These are phyloP conservation scores for Phytopythium ostracodes DNA, from an alignment of 352 stramenopile species.

Conservation along the genomic window DNA sequence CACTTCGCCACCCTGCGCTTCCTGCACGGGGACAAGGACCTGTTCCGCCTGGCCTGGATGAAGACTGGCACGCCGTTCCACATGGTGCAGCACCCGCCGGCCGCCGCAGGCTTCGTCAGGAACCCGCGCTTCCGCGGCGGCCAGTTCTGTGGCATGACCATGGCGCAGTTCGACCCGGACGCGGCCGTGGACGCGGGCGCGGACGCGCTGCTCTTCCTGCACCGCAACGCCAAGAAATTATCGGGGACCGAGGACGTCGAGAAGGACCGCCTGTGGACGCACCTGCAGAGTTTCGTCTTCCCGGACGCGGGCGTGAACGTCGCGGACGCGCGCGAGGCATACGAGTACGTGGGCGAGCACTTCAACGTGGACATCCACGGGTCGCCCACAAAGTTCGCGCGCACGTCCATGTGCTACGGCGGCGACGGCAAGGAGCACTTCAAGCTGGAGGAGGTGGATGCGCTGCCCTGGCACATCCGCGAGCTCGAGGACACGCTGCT, in stretches of 20 bases:
- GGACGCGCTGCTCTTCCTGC: conserved; percentile 37
- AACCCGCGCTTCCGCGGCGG: conserved; percentile 2
- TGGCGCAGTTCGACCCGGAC: conserved; percentile 34
- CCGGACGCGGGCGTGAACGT: no score
- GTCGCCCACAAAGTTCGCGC: conserved; percentile 15
- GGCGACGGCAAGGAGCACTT: conserved; percentile 20
- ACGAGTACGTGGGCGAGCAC: conserved; percentile 4
- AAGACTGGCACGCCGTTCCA: conserved; percentile 37
- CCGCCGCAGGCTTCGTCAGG: conserved; percentile 25
- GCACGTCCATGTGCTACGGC: conserved; percentile 28
- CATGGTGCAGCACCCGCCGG: conserved; percentile 42
- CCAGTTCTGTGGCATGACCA: conserved; percentile 48
- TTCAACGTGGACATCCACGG: conserved; percentile 22
- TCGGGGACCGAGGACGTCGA: not conserved
- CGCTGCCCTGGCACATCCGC: conserved; percentile 15
- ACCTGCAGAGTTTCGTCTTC: no score
- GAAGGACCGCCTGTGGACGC: not conserved
- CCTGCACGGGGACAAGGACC: conserved; percentile 50
- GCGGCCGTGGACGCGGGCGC: no score
- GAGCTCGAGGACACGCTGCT: conserved; percentile 22
- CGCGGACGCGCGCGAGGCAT: no score
- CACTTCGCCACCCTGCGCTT: conserved; percentile 29
- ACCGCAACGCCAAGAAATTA: conserved; percentile 46
- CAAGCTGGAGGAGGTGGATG: conserved; percentile 14
- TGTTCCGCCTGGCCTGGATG: conserved; percentile 58